phyloP scores from a whole-genome alignment of 352 stramenopile genomes.

The Pythium periplocum region DNA sequence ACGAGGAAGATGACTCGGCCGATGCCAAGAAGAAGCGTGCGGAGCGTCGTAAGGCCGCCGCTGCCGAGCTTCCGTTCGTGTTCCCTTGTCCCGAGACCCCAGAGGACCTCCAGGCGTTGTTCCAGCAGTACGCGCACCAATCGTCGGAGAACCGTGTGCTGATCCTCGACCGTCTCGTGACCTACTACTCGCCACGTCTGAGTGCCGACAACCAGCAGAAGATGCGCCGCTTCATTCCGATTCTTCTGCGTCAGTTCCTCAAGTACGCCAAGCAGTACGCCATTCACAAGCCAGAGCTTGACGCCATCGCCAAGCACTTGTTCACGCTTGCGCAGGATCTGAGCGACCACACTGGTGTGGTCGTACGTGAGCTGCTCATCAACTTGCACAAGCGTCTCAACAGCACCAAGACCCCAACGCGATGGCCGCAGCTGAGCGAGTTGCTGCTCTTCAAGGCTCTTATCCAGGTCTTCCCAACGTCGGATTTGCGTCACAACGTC shows the following conservation, averaged over 20 bases:
- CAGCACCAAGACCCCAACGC: slow-evolving; percentile 65
- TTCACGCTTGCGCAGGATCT: slow-evolving; percentile 90
- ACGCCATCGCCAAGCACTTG: slow-evolving; percentile 78
- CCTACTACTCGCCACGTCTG: slow-evolving; percentile 91
- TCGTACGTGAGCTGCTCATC: slow-evolving; percentile 88
- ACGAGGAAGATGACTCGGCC: slow-evolving; percentile 86
- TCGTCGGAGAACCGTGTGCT: slow-evolving; percentile 61
- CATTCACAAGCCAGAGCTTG: slow-evolving; percentile 63
- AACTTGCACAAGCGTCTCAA: slow-evolving; percentile 88
- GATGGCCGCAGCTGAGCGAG: slow-evolving; percentile 85
- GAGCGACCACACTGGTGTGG: slow-evolving; percentile 77
- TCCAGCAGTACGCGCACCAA: slow-evolving; percentile 84
- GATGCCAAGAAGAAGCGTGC: slow-evolving; percentile 33
- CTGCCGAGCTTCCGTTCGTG: slow-evolving; percentile 91
- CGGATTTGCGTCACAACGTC: slow-evolving; percentile 93
- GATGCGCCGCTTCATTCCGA: slow-evolving; percentile 96
- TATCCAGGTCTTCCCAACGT: slow-evolving; percentile 90
- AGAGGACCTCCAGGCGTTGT: slow-evolving; percentile 87
- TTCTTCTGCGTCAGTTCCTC: slow-evolving; percentile 92
- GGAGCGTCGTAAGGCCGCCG: slow-evolving; percentile 39
- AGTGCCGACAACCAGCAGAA: slow-evolving; percentile 92
- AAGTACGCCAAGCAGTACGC: slow-evolving; percentile 82
- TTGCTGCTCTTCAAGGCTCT: slow-evolving; percentile 89
- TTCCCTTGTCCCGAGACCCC: slow-evolving; percentile 92
- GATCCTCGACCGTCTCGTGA: slow-evolving; percentile 92